phyloP scores from a whole-genome alignment of 2,329 filamentous ascomycete genomes.

The Aspergillus puulaauensis region DNA sequence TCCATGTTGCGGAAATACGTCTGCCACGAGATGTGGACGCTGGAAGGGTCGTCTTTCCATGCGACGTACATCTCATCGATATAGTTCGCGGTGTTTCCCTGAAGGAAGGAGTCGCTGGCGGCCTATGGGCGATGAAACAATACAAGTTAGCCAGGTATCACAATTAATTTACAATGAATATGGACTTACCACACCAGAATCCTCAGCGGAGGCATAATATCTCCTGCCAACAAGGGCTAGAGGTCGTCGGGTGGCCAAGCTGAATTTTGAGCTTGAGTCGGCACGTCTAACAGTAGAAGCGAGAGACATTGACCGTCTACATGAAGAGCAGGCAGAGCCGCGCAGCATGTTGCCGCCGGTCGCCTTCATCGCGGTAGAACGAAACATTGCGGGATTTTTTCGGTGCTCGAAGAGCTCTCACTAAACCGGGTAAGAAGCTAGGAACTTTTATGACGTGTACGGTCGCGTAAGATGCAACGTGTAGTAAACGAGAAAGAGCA shows the following conservation, averaged over 20 bases:
- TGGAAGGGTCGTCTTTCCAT: slow-evolving; percentile 91
- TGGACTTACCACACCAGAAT: slow-evolving; percentile 55
- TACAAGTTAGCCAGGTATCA: slow-evolving; percentile 20
- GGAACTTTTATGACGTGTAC: slow-evolving; percentile 9
- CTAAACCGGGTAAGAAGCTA: background rate
- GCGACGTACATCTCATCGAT: slow-evolving; percentile 99
- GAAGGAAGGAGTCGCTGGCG: slow-evolving; percentile 92
- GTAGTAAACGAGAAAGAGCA: background rate
- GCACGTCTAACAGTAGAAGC: slow-evolving; percentile 31
- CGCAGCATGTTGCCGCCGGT: slow-evolving; percentile 39
- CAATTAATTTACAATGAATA: background rate
- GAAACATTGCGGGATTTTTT: slow-evolving; percentile 40
- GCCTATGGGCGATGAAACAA: slow-evolving; percentile 53
- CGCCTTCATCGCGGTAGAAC: slow-evolving; percentile 41
- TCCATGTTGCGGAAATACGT: slow-evolving; percentile 99
- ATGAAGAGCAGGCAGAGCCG: slow-evolving; percentile 32
- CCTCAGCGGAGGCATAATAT: slow-evolving; percentile 59
- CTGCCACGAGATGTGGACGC: slow-evolving; percentile 97
- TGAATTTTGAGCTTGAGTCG: slow-evolving; percentile 34
- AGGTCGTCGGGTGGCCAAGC: slow-evolving; percentile 41
- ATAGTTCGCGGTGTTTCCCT: slow-evolving; percentile 96
- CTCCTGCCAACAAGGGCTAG: slow-evolving; percentile 48
- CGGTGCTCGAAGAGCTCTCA: slow-evolving; percentile 14
- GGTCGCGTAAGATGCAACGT: slow-evolving; percentile 2
- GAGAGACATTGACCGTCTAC: slow-evolving; percentile 34